Evolutionary conservation across 2,329 filamentous ascomycete species (phyloP), one percentile per base, ranked within the genome.

Genomic region (Fusarium succisae): DNA sequence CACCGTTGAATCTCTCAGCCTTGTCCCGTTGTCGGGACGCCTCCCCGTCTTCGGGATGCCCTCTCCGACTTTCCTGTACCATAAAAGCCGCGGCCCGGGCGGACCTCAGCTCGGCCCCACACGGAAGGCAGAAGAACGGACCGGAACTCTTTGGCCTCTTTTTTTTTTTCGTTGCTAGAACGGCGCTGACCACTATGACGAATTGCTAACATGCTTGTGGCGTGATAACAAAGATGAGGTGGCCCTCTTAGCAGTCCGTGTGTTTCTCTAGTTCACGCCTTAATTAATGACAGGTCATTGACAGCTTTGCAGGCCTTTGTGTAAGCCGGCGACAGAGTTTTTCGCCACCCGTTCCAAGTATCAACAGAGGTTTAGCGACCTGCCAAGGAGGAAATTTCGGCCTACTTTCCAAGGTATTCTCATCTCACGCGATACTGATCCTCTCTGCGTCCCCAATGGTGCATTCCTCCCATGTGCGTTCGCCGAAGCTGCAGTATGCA

Each of bases 221-320:
- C 35, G 51, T 41, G 51, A 55, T 55, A 55, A 55, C 24, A 9
- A 8, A 28, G 3, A n/a, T 8, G 30, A 18, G 17, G n/a, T 24
- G 8, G 48, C 12, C 17, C 8, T 8, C 20, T 28, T 55, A 39
- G 51, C 51, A 55, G 20, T n/a, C 51, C 35, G 35, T 39, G 35
- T 39, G 24, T 18, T 56, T 9, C 35, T 45, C n/a, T 66, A n/a
- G 43, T 55, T 55, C n/a, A 24, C n/a, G 30, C 22, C 44, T 53
- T 32, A 47, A 69, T 18, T 45, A 53, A 47, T 39, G 54, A 63
- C 66, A 66, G 44, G n/a, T 15, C 18, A 38, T 63, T 41, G 44
- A 30, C 63, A 62, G 38, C 24, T 51, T 43, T 66, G 54, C n/a
- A 4, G 12, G 17, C 37, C 37, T 10, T 24, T 41, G 28, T 32